Conservation (phyloP, 108 stramenopile species). For the Skeletonema marinoi region DNA sequence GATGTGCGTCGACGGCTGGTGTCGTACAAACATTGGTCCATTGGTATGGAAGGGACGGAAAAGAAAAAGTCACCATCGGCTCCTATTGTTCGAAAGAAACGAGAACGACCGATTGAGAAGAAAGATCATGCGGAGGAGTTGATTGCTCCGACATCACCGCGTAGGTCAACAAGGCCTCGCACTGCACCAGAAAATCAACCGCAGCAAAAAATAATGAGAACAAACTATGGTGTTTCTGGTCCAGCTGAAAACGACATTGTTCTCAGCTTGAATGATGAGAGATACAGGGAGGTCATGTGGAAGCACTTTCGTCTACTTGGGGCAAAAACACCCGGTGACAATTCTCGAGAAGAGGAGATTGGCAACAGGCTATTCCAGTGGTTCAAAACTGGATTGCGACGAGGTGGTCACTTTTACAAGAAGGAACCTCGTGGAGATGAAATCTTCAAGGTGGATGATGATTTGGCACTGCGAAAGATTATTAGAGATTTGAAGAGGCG, state of each 20-base stretch:
- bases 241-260: slow-evolving; percentile 8
- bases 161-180: background rate
- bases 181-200: background rate
- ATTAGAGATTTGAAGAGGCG: slow-evolving; percentile 18
- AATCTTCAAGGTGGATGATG: slow-evolving; percentile 18
- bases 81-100: background rate
- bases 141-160: background rate
- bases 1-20: slow-evolving; percentile 16
- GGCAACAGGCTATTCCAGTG: slow-evolving; percentile 8
- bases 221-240: background rate
- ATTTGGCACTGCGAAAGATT: slow-evolving; percentile 18
- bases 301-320: slow-evolving; percentile 18
- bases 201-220: background rate
- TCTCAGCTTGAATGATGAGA: slow-evolving; percentile 21
- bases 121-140: background rate
- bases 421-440: slow-evolving; percentile 3
- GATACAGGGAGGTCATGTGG: slow-evolving; percentile 28
- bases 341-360: slow-evolving; percentile 3
- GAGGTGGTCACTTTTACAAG: slow-evolving; percentile 25
- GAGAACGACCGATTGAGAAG: background rate
- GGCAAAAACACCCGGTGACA: slow-evolving; percentile 8
- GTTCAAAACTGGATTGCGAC: slow-evolving; percentile 16
- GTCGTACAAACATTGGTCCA: slow-evolving; percentile 6
- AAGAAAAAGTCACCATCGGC: background rate
- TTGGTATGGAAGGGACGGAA: background rate